Evolutionary conservation across 495 filamentous ascomycete species (phyloP).

Genomic region (Articulospora tetracladia): DNA sequence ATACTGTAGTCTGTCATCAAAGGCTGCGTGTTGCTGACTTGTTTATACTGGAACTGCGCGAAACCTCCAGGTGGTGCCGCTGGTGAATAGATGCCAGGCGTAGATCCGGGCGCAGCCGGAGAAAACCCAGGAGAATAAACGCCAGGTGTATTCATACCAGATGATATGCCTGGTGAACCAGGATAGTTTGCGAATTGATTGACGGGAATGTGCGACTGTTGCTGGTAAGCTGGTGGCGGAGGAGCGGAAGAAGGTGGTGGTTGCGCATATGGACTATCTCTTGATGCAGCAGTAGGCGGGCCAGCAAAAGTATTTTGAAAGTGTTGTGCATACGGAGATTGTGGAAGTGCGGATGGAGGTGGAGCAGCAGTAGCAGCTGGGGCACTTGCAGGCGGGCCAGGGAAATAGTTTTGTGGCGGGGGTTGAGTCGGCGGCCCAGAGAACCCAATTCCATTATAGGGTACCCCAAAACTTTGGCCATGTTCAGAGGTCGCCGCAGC

Average conservation of each 20-base stretch:
- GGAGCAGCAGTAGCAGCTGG: neutral
- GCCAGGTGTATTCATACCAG: conserved; percentile 8
- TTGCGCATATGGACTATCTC: conserved; percentile 25
- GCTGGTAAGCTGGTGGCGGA: conserved; percentile 28
- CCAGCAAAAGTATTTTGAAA: conserved; percentile 20
- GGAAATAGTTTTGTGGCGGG: conserved; percentile 21
- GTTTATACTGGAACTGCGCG: conserved; percentile 51
- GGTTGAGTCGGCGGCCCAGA: conserved; percentile 21
- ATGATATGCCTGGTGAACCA: conserved; percentile 9
- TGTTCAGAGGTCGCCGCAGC: conserved; percentile 66
- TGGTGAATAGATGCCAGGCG: conserved; percentile 25
- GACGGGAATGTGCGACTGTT: conserved; percentile 13
- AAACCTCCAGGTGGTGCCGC: conserved; percentile 45
- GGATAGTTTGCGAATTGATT: conserved; percentile 34
- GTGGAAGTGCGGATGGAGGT: conserved; percentile 1
- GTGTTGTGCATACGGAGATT: conserved; percentile 22
- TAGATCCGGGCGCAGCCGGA: conserved; percentile 24
- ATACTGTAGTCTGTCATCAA: conserved; percentile 54
- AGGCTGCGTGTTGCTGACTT: conserved; percentile 19
- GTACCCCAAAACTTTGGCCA: conserved; percentile 33
- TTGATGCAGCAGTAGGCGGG: conserved; percentile 14
- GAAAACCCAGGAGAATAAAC: conserved; percentile 22
- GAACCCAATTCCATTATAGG: conserved; percentile 19
- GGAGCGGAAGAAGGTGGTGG: conserved; percentile 31
- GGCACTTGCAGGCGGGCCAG: conserved; percentile 13